These are phyloP conservation scores for Didymella glomerata DNA, from an alignment of 2,329 filamentous ascomycete genomes.

Conservation along the genomic window DNA sequence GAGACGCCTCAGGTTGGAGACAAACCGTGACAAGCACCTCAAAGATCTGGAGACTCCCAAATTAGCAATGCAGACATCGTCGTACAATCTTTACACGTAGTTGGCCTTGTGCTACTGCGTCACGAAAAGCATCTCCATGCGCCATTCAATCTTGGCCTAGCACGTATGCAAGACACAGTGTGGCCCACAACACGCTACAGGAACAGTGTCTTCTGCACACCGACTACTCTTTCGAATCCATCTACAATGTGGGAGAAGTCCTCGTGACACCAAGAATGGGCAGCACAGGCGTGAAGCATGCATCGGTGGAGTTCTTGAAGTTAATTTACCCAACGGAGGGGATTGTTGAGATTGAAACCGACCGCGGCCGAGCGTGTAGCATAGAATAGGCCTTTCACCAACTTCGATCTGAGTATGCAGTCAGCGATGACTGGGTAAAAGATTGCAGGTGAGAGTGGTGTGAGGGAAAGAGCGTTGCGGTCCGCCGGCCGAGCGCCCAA, in stretches of 20 bases:
- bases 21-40: neutral
- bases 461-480: conserved; percentile 18
- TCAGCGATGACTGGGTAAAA: conserved; percentile 19
- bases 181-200: conserved; percentile 32
- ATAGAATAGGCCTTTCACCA: neutral
- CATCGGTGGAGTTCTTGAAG: neutral
- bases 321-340: neutral
- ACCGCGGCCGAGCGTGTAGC: neutral
- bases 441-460: conserved; percentile 19
- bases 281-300: neutral
- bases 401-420: neutral
- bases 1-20: neutral
- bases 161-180: conserved; percentile 8
- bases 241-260: neutral
- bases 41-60: neutral
- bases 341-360: neutral
- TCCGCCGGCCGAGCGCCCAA: conserved; percentile 19
- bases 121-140: conserved; percentile 7
- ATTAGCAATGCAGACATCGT: neutral
- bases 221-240: conserved; percentile 2
- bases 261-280: conserved; percentile 15
- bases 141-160: neutral
- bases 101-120: conserved; percentile 14
- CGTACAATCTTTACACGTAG: conserved; percentile 12
- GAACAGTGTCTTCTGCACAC: conserved; percentile 28